Percentiles rank a stretch among this genome's conserved stretches.
These are phyloP conservation scores for Pseudocercospora pini-densiflorae DNA, from an alignment of 2,329 filamentous ascomycete genomes.

Conservation along the genomic window DNA sequence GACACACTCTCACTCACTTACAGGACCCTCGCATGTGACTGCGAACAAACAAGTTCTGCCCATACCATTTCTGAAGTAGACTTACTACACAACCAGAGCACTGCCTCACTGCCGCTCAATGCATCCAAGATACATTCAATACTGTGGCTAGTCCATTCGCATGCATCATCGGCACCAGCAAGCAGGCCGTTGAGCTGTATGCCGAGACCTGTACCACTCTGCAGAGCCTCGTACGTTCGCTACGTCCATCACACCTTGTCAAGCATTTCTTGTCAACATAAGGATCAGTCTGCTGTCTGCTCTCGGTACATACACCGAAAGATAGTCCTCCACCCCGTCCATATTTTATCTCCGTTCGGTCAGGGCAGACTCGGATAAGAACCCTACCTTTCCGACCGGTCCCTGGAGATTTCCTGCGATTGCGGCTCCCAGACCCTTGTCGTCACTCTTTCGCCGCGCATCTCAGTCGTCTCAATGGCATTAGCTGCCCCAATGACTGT, in stretches of 20 bases:
- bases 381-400: neutral
- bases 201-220: neutral
- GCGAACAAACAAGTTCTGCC: neutral
- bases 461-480: constrained; percentile 3
- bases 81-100: neutral
- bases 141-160: neutral
- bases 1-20: neutral
- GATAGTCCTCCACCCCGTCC: too few species aligned
- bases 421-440: neutral
- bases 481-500: constrained; percentile 19
- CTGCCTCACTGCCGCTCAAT: neutral
- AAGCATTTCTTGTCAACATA: too few species aligned
- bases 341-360: neutral
- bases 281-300: too few species aligned
- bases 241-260: too few species aligned
- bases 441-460: neutral
- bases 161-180: neutral
- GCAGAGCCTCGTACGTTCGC: too few species aligned
- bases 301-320: too few species aligned
- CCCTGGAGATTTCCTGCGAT: neutral
- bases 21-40: neutral
- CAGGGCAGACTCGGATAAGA: neutral
- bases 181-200: neutral
- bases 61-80: neutral
- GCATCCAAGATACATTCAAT: too few species aligned